Conservation (phyloP, 768 basidiomycete genomes). For the Gloeostereum incarnatum region DNA sequence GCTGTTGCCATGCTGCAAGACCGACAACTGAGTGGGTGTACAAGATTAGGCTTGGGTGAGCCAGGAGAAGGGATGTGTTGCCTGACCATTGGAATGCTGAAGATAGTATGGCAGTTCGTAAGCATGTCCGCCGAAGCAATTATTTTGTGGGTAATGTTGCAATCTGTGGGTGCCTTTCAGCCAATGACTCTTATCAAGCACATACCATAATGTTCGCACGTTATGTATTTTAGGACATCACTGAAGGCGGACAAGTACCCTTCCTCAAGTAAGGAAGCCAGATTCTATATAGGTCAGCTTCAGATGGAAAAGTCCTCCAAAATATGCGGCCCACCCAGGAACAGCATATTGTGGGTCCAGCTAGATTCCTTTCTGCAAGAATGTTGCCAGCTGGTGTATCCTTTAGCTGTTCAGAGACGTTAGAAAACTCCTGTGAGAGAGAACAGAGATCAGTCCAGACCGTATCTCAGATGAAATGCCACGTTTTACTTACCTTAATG, state of each 20-base stretch:
- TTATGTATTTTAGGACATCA: conserved; percentile 36
- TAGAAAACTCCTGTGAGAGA: conserved; percentile 31
- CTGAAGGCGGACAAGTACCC: conserved; percentile 28
- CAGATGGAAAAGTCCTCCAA: background rate
- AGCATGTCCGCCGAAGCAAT: conserved; percentile 25
- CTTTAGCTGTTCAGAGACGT: conserved; percentile 22
- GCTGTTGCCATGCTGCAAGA: conserved; percentile 35
- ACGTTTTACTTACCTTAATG: conserved; percentile 24
- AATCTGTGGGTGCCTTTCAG: conserved; percentile 18
- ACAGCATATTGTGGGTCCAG: conserved; percentile 44
- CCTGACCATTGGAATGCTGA: conserved; percentile 32
- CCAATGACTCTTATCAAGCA: background rate
- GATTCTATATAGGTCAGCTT: conserved; percentile 20
- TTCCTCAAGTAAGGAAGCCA: conserved; percentile 29
- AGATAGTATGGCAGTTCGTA: conserved; percentile 31
- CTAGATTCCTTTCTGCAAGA: conserved; percentile 24
- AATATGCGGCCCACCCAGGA: conserved; percentile 27
- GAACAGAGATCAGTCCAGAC: conserved; percentile 1
- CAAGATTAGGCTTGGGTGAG: background rate
- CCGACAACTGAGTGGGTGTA: conserved; percentile 19
- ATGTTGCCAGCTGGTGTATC: conserved; percentile 29
- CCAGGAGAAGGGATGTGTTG: background rate
- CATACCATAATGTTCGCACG: conserved; percentile 22
- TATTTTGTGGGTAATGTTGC: conserved; percentile 46
- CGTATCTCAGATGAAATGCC: background rate